Evolutionary conservation across 345 rosid genomes (phyloP).

Genomic region (Anastatica hierochuntica): DNA sequence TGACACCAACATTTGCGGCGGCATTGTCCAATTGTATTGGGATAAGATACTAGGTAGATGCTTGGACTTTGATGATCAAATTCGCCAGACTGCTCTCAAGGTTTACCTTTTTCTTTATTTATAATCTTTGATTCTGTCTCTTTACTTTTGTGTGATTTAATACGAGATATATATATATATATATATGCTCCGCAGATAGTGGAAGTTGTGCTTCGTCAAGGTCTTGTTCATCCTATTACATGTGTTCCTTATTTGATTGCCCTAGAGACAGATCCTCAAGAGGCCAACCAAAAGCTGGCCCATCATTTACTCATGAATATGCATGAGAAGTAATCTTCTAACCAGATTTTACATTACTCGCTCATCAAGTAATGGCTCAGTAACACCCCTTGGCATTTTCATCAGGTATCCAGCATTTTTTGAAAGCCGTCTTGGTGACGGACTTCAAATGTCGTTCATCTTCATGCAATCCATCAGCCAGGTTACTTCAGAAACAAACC

Average conservation of each 20-base stretch:
- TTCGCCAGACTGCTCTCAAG: slow-evolving; percentile 89
- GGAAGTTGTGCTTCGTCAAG: slow-evolving; percentile 94
- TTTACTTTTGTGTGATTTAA: neutral
- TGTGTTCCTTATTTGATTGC: slow-evolving; percentile 98
- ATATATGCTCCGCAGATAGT: slow-evolving; percentile 60
- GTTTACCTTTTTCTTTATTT: slow-evolving; percentile 20
- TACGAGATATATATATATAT: neutral
- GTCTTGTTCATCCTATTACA: slow-evolving; percentile 98
- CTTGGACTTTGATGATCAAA: slow-evolving; percentile 71
- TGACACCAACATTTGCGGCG: slow-evolving; percentile 98
- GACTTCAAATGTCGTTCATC: slow-evolving; percentile 85
- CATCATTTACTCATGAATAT: slow-evolving; percentile 98
- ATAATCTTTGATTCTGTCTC: neutral
- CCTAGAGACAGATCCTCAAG: slow-evolving; percentile 94
- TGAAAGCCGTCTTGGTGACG: slow-evolving; percentile 97
- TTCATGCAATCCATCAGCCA: slow-evolving; percentile 61
- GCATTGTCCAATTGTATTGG: slow-evolving; percentile 94
- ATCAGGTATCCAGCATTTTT: slow-evolving; percentile 93
- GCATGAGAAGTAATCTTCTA: slow-evolving; percentile 83
- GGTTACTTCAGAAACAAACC: slow-evolving; percentile 33
- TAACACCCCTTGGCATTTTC: slow-evolving; percentile 27
- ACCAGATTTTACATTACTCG: slow-evolving; percentile 5
- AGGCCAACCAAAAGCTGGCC: slow-evolving; percentile 86
- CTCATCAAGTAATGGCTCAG: neutral
- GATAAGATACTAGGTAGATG: slow-evolving; percentile 80